Evolutionary conservation across 1,284 basidiomycete species (phyloP).

Genomic region (Crucibulum parvulum): DNA sequence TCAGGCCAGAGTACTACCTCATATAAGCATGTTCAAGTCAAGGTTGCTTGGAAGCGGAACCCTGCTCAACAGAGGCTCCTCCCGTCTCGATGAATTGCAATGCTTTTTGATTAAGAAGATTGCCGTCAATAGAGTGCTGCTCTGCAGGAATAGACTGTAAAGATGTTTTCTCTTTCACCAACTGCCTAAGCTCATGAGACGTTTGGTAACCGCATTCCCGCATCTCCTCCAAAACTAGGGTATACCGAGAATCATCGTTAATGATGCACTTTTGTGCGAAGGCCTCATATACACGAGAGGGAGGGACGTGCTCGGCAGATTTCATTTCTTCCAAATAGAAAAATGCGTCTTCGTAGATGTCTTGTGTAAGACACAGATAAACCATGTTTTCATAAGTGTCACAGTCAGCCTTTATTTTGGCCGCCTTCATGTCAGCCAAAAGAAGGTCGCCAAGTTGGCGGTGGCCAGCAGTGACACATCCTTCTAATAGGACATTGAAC

Average conservation of each 20-base stretch:
- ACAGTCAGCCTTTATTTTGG: slow-evolving; percentile 57
- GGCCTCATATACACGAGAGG: slow-evolving; percentile 61
- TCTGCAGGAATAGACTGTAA: no score
- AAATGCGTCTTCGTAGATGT: slow-evolving; percentile 85
- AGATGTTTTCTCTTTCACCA: no score
- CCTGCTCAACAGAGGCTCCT: no score
- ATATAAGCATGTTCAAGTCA: no score
- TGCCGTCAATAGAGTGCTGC: no score
- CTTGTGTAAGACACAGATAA: slow-evolving; percentile 71
- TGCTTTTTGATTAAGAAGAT: no score
- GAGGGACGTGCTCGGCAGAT: slow-evolving; percentile 60
- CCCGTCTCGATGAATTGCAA: no score
- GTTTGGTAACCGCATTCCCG: slow-evolving; percentile 20
- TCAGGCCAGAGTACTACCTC: no score
- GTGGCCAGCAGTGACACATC: slow-evolving; percentile 62
- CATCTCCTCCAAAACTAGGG: slow-evolving; percentile 78
- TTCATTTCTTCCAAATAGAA: slow-evolving; percentile 91
- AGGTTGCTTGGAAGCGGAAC: no score
- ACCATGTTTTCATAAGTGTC: slow-evolving; percentile 75
- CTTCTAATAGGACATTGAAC: slow-evolving; percentile 74
- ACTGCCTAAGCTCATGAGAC: no score
- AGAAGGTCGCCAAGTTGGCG: slow-evolving; percentile 68
- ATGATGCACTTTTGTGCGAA: slow-evolving; percentile 67
- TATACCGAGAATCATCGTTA: slow-evolving; percentile 66
- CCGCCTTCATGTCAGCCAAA: slow-evolving; percentile 65